Percentiles rank a stretch among this genome's conserved stretches.
Evolutionary conservation across 768 basidiomycete species (phyloP).

Genomic region (Lactarius quietus): DNA sequence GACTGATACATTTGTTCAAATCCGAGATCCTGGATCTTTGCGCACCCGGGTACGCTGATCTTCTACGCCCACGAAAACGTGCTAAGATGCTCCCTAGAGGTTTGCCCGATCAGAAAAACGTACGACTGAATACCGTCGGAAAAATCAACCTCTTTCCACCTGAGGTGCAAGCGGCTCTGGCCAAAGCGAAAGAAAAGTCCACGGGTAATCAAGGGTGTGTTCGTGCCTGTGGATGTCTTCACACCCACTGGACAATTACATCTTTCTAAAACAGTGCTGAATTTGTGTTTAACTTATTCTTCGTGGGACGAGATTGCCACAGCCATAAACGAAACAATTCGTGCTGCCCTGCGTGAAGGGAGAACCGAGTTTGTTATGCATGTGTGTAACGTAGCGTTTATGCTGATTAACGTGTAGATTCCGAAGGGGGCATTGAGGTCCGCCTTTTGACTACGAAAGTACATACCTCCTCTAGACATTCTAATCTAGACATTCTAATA

Average conservation of each 20-base stretch:
- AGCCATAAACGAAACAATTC: constrained; percentile 58
- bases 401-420: constrained; percentile 30
- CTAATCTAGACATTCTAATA: constrained; percentile 87
- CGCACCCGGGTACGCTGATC: constrained; percentile 62
- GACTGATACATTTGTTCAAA: constrained; percentile 79
- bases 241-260: background rate
- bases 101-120: constrained; percentile 74
- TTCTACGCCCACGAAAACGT: no score
- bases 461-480: constrained; percentile 83
- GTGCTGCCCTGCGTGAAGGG: constrained; percentile 36
- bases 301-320: constrained; percentile 88
- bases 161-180: constrained; percentile 62
- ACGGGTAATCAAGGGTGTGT: constrained; percentile 61
- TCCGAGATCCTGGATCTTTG: constrained; percentile 74
- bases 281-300: constrained; percentile 89
- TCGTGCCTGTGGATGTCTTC: background rate
- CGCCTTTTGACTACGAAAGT: constrained; percentile 62
- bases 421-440: constrained; percentile 62
- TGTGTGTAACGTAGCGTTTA: constrained; percentile 3
- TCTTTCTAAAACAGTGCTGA: constrained; percentile 68
- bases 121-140: constrained; percentile 85
- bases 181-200: constrained; percentile 76
- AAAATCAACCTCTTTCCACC: constrained; percentile 71
- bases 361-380: constrained; percentile 29
- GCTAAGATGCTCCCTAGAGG: no score